These are phyloP conservation scores for Penicillium lividum DNA, from an alignment of 495 filamentous ascomycete genomes.

Conservation along the genomic window DNA sequence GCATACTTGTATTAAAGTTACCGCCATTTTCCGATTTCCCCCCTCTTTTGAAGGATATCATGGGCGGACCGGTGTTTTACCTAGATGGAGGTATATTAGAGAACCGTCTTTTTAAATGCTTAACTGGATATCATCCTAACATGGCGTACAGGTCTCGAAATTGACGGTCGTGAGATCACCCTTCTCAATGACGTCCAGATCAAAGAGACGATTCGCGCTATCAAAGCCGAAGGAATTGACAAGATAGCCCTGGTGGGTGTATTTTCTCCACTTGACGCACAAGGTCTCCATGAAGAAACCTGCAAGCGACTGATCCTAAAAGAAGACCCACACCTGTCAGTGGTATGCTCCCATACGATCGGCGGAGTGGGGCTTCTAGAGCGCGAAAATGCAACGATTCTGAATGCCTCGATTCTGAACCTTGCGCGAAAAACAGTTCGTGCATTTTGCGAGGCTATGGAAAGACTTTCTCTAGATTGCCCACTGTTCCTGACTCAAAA, in stretches of 20 bases:
- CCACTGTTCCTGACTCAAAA: conserved; percentile 54
- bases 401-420: conserved; percentile 51
- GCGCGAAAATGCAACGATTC: conserved; percentile 54
- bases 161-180: conserved; percentile 39
- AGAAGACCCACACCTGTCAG: conserved; percentile 31
- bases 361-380: conserved; percentile 51
- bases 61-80: conserved; percentile 38
- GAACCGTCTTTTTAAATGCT: no score
- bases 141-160: conserved; percentile 32
- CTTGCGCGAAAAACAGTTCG: conserved; percentile 46
- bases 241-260: conserved; percentile 40
- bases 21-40: conserved; percentile 55
- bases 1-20: conserved; percentile 23
- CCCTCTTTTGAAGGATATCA: conserved; percentile 29
- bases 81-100: conserved; percentile 33
- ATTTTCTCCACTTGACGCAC: conserved; percentile 39
- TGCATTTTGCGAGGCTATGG: conserved; percentile 46
- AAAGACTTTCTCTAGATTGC: conserved; percentile 41
- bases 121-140: background rate
- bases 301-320: conserved; percentile 21
- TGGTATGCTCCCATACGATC: conserved; percentile 40
- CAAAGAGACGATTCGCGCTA: conserved; percentile 29
- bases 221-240: conserved; percentile 31
- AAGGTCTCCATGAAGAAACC: conserved; percentile 25
- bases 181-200: conserved; percentile 30